Evolutionary conservation across 495 filamentous ascomycete species (phyloP), one percentile per base, ranked within the genome.

Genomic region (Cercophora scortea): DNA sequence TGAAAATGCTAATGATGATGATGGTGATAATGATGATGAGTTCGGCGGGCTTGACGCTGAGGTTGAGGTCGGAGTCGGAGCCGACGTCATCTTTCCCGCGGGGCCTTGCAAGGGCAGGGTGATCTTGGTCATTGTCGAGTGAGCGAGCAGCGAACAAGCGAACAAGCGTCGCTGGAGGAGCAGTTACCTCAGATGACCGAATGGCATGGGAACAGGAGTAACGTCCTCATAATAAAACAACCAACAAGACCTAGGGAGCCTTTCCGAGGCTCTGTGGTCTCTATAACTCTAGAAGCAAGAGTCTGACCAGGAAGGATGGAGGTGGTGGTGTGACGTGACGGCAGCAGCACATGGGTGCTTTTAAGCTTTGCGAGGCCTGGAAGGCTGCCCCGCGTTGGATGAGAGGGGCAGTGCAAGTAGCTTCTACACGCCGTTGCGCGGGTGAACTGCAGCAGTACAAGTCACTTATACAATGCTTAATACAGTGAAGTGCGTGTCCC

Each of bases 41-140:
- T 52, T 46, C 9, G 54, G 39, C 12, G 58, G 51, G 39, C 47
- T 35, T 32, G 47, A 4, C 4, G 47, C 25, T 5, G 25, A 25
- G 25, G 25, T 25, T 5, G 25, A 25, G 25, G 5, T 43, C 16
- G 46, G 47, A 18, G 47, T 39, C 16, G 45, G 42, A 34, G 46
- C 43, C 51, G 59, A 55, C 52, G 59, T 54, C 50, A 56, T 54
- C 52, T 49, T 54, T 17, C 25, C 25, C 25, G 25, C 25, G 25
- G 25, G 25, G 25, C 25, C 25, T 25, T 2, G 25, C 25, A 25
- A 25, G 2, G 25, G 25, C 25, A 25, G 25, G 25, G 56, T 59
- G 40, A 62, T 54, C 35, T 53, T 55, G 25, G 61, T 64, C 61
- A 64, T 64, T 16, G 41, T 39, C 36, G 32, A 25, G 12, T 9